Evolutionary conservation across 345 rosid species (phyloP).

Genomic region (Gossypium mustelinum): DNA sequence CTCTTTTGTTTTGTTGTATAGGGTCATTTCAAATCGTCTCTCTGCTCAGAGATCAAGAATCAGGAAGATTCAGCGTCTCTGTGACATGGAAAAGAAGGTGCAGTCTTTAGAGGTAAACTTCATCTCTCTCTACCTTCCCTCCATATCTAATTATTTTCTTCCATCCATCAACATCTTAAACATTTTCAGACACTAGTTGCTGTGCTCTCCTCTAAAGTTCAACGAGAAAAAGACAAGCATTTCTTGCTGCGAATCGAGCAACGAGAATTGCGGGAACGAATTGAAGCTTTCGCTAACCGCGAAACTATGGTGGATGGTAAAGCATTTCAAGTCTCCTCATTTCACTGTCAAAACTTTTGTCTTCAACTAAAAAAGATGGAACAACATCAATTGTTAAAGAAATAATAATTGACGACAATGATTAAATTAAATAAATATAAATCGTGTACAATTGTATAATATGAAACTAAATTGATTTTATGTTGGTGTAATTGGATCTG

Average conservation of each 20-base stretch:
- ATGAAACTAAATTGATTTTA: not conserved
- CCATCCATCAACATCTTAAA: not conserved
- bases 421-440: not conserved
- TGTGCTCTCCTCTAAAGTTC: slow-evolving; percentile 24
- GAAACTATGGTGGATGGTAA: slow-evolving; percentile 17
- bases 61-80: slow-evolving; percentile 17
- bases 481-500: not conserved
- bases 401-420: not conserved
- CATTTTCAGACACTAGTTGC: slow-evolving; percentile 20
- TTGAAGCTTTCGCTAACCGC: not conserved
- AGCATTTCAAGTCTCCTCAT: not conserved
- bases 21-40: slow-evolving; percentile 30
- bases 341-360: too few relatives aligned
- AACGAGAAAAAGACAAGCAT: not conserved
- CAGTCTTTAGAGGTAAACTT: slow-evolving; percentile 28
- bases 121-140: not conserved
- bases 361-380: too few relatives aligned
- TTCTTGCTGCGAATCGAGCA: slow-evolving; percentile 20
- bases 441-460: too few relatives aligned
- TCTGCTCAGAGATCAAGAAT: slow-evolving; percentile 32
- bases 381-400: too few relatives aligned
- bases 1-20: slow-evolving; percentile 9
- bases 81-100: slow-evolving; percentile 24
- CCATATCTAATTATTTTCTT: not conserved
- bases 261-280: not conserved